Conservation (phyloP, 495 filamentous ascomycete species). For the Polyplosphaeria fusca region DNA sequence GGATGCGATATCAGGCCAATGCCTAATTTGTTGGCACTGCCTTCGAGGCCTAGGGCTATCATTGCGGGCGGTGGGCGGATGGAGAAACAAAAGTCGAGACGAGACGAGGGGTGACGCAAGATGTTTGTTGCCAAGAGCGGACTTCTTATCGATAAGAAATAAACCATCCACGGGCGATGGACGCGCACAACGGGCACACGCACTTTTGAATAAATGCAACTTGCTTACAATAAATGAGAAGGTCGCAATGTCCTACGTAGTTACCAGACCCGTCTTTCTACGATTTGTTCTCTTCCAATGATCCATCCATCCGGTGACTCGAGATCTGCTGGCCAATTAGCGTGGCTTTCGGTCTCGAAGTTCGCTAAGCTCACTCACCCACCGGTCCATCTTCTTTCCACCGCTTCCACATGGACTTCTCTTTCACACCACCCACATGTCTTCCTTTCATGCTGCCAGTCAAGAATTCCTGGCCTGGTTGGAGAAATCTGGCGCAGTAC, state of each 20-base stretch:
- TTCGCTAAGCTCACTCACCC: too few relatives aligned
- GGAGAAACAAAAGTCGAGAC: neutral
- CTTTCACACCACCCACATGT: conserved; percentile 11
- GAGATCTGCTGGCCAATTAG: too few relatives aligned
- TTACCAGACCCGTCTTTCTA: too few relatives aligned
- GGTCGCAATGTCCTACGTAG: too few relatives aligned
- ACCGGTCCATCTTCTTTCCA: neutral
- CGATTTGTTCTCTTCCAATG: too few relatives aligned
- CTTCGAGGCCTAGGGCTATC: conserved; percentile 92
- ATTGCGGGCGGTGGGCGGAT: conserved; percentile 41
- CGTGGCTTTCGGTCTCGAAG: too few relatives aligned
- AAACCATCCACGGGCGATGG: too few relatives aligned
- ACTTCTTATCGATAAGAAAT: conserved; percentile 27
- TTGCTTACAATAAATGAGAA: too few relatives aligned
- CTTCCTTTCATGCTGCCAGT: conserved; percentile 13
- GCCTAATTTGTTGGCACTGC: conserved; percentile 96
- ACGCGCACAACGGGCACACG: too few relatives aligned
- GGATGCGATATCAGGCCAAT: conserved; percentile 87
- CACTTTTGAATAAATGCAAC: too few relatives aligned
- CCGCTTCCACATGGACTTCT: conserved; percentile 1
- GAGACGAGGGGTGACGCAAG: neutral
- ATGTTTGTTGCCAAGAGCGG: conserved; percentile 5
- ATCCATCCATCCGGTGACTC: too few relatives aligned
- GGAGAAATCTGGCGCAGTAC: conserved; percentile 46
- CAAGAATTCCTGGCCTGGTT: conserved; percentile 57